Evolutionary conservation across 306 rosid genomes (phyloP).

Genomic region (Prinsepia uniflora): DNA sequence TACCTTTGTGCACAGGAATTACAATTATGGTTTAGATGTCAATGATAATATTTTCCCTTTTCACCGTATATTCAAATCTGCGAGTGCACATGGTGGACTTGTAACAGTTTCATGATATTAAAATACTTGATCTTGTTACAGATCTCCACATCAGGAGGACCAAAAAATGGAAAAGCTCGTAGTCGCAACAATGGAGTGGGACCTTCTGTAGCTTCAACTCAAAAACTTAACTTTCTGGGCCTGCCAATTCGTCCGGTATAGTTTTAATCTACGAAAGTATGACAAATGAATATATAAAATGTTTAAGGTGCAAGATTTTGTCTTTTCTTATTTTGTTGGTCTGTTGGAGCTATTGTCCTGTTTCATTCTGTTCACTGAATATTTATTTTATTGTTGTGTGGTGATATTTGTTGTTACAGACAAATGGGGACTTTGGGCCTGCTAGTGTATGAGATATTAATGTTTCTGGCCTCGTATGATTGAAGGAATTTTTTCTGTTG

Average conservation of each 20-base stretch:
- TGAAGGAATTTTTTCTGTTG: background rate
- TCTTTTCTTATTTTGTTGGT: background rate
- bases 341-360: background rate
- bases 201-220: slow-evolving; percentile 28
- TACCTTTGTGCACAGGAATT: background rate
- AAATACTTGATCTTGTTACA: slow-evolving; percentile 42
- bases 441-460: background rate
- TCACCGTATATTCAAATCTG: background rate
- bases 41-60: slow-evolving; percentile 18
- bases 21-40: slow-evolving; percentile 7
- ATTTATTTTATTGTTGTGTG: background rate
- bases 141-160: slow-evolving; percentile 75
- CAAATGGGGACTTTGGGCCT: background rate
- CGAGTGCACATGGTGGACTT: slow-evolving; percentile 20
- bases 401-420: background rate
- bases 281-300: background rate
- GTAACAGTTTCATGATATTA: slow-evolving; percentile 19
- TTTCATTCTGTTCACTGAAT: background rate
- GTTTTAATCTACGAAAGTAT: background rate
- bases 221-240: slow-evolving; percentile 73
- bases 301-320: background rate
- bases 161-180: slow-evolving; percentile 19
- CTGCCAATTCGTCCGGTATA: slow-evolving; percentile 85
- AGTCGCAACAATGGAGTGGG: slow-evolving; percentile 16
- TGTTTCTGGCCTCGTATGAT: background rate